These are phyloP conservation scores for Ophiostoma quercus DNA, from an alignment of 2,329 filamentous ascomycete species.

Conservation along the genomic window DNA sequence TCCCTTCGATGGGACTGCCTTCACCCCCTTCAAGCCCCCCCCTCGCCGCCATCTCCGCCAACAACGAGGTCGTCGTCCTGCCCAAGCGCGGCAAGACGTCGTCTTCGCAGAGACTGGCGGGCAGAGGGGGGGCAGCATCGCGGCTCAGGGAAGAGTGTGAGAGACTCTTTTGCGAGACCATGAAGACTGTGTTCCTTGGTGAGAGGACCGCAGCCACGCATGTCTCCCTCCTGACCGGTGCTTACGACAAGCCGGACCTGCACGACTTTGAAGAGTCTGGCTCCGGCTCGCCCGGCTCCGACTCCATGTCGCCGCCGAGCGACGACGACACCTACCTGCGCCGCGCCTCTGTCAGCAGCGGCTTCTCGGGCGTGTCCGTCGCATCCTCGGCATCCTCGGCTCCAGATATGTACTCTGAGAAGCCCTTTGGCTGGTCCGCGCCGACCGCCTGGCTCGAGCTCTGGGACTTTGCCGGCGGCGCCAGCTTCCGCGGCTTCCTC, in stretches of 20 bases:
- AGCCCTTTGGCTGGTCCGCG: constrained; percentile 34
- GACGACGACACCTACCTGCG: constrained; percentile 35
- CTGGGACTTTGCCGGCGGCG: constrained; percentile 79
- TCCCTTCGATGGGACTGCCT: constrained; percentile 76
- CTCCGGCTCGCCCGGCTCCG: not conserved
- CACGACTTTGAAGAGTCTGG: not conserved
- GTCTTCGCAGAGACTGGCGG: constrained; percentile 34
- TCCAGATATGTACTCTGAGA: constrained; percentile 18
- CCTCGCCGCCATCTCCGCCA: constrained; percentile 67
- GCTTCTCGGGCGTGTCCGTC: not conserved
- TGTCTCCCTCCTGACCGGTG: constrained; percentile 85
- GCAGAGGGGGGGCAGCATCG: constrained; percentile 87
- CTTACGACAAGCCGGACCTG: constrained; percentile 38
- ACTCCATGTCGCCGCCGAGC: constrained; percentile 15
- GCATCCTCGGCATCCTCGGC: not conserved
- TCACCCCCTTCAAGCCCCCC: constrained; percentile 84
- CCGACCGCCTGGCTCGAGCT: constrained; percentile 64
- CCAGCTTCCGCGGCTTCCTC: constrained; percentile 81
- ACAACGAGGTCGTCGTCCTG: constrained; percentile 61
- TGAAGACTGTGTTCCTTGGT: constrained; percentile 92
- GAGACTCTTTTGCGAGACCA: constrained; percentile 98
- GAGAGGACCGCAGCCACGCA: constrained; percentile 72
- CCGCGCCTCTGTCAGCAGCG: constrained; percentile 24
- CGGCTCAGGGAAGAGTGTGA: constrained; percentile 99
- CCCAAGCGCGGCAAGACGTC: constrained; percentile 48